Evolutionary conservation across 177 flowering plant species (phyloP).

Genomic region (Vitis hybrid): DNA sequence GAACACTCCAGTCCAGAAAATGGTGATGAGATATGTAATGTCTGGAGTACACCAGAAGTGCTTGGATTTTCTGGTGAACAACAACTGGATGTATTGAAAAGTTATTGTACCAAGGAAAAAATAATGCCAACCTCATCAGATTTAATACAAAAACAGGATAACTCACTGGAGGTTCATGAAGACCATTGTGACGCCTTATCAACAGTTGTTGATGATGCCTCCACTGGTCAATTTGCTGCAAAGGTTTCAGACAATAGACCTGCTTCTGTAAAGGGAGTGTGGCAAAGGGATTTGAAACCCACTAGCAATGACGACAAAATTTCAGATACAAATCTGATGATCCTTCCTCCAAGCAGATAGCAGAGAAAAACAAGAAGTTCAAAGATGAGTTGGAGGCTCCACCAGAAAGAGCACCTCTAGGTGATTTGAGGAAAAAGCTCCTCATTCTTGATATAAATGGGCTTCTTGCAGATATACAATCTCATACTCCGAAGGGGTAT

Average conservation of each 20-base stretch:
- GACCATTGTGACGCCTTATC: neutral
- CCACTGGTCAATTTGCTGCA: neutral
- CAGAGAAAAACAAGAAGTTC: neutral
- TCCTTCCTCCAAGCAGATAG: neutral
- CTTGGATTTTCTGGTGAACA: constrained; percentile 5
- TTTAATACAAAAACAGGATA: constrained; percentile 5
- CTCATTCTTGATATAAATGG: no score
- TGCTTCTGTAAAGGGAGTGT: neutral
- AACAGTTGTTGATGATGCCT: neutral
- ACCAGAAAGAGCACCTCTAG: constrained; percentile 1
- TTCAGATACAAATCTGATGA: neutral
- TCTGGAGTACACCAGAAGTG: neutral
- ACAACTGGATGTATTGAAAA: neutral
- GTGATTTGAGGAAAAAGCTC: constrained; percentile 30
- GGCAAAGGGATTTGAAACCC: neutral
- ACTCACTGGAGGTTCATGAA: neutral
- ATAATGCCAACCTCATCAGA: neutral
- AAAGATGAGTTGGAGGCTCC: constrained; percentile 1
- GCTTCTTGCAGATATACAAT: constrained; percentile 51
- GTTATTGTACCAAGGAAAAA: neutral
- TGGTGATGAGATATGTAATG: neutral
- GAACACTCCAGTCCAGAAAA: neutral
- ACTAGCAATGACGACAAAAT: neutral
- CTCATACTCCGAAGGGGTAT: constrained; percentile 36
- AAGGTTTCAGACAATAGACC: neutral